These are phyloP conservation scores for Aspergillus egyptiacus DNA, from an alignment of 495 filamentous ascomycete species.

Conservation along the genomic window DNA sequence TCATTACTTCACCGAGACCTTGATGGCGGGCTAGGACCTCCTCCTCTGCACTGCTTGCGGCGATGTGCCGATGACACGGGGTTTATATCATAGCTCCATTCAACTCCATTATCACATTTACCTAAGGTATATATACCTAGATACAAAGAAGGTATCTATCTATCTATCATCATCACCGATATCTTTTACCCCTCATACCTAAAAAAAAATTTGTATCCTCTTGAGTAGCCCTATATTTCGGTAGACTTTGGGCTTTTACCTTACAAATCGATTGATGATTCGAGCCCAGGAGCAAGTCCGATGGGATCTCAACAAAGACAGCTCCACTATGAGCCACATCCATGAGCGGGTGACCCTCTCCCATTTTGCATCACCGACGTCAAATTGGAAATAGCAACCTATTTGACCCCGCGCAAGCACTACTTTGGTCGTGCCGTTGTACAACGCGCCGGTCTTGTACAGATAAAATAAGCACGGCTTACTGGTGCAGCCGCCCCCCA, in stretches of 20 bases:
- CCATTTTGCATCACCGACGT: constrained; percentile 1
- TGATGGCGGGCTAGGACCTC: background rate
- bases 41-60: background rate
- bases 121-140: background rate
- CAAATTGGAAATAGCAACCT: constrained; percentile 2
- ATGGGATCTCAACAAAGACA: constrained; percentile 5
- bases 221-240: too few relatives aligned
- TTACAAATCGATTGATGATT: constrained; percentile 10
- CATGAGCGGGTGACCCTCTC: constrained; percentile 9
- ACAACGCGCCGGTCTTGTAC: background rate
- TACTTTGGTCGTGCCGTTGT: background rate
- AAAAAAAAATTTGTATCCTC: background rate
- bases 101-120: background rate
- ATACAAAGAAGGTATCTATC: background rate
- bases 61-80: constrained; percentile 4
- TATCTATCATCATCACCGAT: background rate
- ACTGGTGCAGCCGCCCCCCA: background rate
- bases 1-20: background rate
- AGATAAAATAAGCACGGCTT: constrained; percentile 1
- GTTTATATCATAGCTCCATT: constrained; percentile 9
- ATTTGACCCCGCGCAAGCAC: constrained; percentile 9
- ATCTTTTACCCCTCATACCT: background rate
- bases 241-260: background rate
- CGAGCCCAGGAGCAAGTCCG: constrained; percentile 7
- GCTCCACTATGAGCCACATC: constrained; percentile 9